Base-by-base conservation (phyloP, 768 basidiomycete genomes). In the Lenzites betulinus region DNA sequence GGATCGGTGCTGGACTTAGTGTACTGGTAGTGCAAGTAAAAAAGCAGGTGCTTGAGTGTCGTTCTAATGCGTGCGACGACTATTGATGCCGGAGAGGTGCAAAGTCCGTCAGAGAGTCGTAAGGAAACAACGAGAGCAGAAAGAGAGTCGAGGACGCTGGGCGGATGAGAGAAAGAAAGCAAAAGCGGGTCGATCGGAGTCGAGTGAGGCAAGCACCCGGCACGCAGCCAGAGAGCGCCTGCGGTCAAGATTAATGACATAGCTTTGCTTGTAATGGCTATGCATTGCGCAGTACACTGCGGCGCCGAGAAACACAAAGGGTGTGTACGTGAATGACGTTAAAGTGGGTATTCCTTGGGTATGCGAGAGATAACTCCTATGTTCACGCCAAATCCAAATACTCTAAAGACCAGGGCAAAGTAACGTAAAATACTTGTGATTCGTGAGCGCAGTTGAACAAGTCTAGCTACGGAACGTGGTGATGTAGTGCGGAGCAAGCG, bases 121-220 rank as follows among this genome's bases (percentile, higher is more conserved):
- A 22, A 22, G 22, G 11, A 13, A 25, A 46, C 22, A 22, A 46
- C 36, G 13, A 47, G 30, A 20, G 30, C 49, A n/a, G 30, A 20
- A 28, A 16, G 47, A 36, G 12, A 35, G 51, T 38, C 9, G 13
- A 22, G 33, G 51, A 56, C 42, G 22, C 35, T 20, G 35, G 20
- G 51, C 28, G 53, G 51, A 55, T 41, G 38, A 51, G 42, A 55
- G 26, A 60, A 58, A 57, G 54, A 53, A 54, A 58, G 23, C 51
- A 51, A 54, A 25, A 38, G 30, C 39, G 36, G 53, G 51, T 28
- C 30, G 58, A 47, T 59, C 44, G 58, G 41, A 42, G 12, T 16
- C 12, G 20, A 28, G 42, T 35, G 53, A 23, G 46, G 12, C 26
- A 59, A 43, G 44, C 38, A 35, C 23, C 23, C 51, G 51, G 26